Evolutionary conservation across 768 basidiomycete species (phyloP).

Genomic region (Suillus bovinus): DNA sequence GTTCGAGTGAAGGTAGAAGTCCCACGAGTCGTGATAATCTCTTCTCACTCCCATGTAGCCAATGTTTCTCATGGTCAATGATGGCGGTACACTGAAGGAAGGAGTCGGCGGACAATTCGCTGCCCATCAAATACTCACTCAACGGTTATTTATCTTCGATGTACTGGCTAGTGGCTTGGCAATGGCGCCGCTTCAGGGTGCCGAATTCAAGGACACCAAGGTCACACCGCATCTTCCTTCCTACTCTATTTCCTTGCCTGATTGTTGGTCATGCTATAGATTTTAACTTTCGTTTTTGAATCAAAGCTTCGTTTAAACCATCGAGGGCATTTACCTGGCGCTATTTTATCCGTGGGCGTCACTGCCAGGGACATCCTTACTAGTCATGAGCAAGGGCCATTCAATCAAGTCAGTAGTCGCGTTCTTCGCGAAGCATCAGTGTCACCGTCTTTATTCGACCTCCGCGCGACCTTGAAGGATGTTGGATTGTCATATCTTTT

Average conservation of each 20-base stretch:
- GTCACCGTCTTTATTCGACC: neutral
- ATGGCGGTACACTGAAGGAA: constrained; percentile 40
- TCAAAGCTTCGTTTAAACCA: constrained; percentile 28
- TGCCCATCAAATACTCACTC: constrained; percentile 39
- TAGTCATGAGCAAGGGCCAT: neutral
- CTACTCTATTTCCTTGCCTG: neutral
- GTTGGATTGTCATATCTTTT: neutral
- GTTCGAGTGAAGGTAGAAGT: constrained; percentile 39
- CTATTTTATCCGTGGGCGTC: constrained; percentile 12
- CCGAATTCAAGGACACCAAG: constrained; percentile 65
- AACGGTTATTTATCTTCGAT: constrained; percentile 50
- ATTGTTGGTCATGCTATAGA: constrained; percentile 35
- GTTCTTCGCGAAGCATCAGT: neutral
- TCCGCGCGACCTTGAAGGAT: neutral
- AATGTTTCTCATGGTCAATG: constrained; percentile 64
- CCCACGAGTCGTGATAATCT: neutral
- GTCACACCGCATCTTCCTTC: constrained; percentile 30
- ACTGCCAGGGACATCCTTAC: constrained; percentile 20
- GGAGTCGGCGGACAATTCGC: constrained; percentile 13
- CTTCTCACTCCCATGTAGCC: constrained; percentile 40
- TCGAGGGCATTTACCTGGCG: constrained; percentile 16
- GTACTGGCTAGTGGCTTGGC: constrained; percentile 51
- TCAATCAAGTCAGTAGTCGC: neutral
- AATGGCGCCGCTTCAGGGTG: constrained; percentile 50
- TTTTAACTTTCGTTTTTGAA: constrained; percentile 60